Evolutionary conservation across 371 early-diverging fungal species (phyloP).

Genomic region (Mucor irregularis): DNA sequence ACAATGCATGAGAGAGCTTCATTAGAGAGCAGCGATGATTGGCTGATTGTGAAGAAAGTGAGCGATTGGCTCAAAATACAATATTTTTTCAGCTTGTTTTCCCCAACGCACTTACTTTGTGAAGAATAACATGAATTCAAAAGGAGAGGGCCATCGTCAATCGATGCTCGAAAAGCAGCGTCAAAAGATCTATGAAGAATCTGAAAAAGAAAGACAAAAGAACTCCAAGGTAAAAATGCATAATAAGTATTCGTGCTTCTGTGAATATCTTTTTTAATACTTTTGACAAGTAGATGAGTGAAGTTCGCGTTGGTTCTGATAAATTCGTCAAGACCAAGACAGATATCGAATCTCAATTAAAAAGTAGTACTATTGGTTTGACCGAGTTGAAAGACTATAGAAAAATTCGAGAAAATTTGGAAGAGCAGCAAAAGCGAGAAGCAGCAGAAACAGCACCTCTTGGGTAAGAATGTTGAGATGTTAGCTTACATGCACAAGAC

Average conservation of each 20-base stretch:
- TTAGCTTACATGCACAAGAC: neutral
- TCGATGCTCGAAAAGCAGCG: constrained; percentile 76
- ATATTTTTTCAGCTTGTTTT: too few relatives aligned
- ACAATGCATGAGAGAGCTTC: too few relatives aligned
- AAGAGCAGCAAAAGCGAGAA: constrained; percentile 78
- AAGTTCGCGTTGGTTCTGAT: constrained; percentile 75
- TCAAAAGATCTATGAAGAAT: constrained; percentile 70
- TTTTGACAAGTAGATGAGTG: constrained; percentile 51
- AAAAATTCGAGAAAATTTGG: constrained; percentile 78
- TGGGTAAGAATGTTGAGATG: constrained; percentile 22
- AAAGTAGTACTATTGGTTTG: constrained; percentile 86
- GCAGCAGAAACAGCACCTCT: constrained; percentile 67
- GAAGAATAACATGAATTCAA: constrained; percentile 58
- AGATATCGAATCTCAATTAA: constrained; percentile 81
- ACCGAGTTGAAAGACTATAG: constrained; percentile 89
- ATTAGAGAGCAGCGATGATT: too few relatives aligned
- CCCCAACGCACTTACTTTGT: too few relatives aligned
- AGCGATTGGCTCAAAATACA: too few relatives aligned
- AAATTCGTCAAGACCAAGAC: constrained; percentile 82
- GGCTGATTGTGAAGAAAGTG: too few relatives aligned
- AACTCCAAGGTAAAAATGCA: constrained; percentile 71
- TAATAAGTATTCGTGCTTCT: neutral
- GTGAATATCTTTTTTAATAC: neutral
- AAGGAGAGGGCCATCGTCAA: constrained; percentile 70
- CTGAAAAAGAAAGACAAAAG: constrained; percentile 75